Evolutionary conservation across 495 filamentous ascomycete species (phyloP), one percentile per base, ranked within the genome.

Genomic region (Corynascus novoguineensis): DNA sequence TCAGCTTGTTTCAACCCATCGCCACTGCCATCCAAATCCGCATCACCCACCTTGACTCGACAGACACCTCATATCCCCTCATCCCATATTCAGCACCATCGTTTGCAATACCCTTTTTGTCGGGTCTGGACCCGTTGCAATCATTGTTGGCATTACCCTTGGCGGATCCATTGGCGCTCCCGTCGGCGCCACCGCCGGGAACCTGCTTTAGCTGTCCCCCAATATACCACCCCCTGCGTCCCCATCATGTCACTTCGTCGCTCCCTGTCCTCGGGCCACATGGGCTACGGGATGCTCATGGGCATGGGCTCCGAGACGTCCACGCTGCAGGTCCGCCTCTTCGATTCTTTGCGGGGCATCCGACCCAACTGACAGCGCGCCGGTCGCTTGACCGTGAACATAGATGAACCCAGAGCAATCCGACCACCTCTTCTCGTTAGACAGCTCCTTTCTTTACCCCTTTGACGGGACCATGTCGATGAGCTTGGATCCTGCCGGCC

Each of bases 371-470:
- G 53, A 66, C 64, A 38, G 11, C 31, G n/a, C 50, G 24, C 9
- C 41, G 53, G 59, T 57, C 34, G 35, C 31, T 34, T 48, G 56
- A 49, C 52, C 37, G n/a, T 60, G 54, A n/a, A n/a, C n/a, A n/a
- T 60, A 68, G 67, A 67, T 73, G 59, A 58, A 52, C 59, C 37
- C 54, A 31, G 64, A 67, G 57, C 59, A 65, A 32, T 59, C 69
- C 55, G 68, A 70, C 50, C 62, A 72, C 60, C 74, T 78, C 66
- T 63, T 70, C 44, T 58, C 77, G 45, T 66, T 76, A 55, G 70
- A 74, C 60, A 61, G 49, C 50, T 62, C 66, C 46, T 62, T 72
- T 54, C 71, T 72, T 50, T 31, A 52, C 31, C 21, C 32, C 32
- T 78, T 74, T 61, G 74, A 73, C 57, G 50, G 58, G 25, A 25